Base-by-base conservation (phyloP, 2,329 filamentous ascomycete species). In the Aureobasidium uvarum region DNA sequence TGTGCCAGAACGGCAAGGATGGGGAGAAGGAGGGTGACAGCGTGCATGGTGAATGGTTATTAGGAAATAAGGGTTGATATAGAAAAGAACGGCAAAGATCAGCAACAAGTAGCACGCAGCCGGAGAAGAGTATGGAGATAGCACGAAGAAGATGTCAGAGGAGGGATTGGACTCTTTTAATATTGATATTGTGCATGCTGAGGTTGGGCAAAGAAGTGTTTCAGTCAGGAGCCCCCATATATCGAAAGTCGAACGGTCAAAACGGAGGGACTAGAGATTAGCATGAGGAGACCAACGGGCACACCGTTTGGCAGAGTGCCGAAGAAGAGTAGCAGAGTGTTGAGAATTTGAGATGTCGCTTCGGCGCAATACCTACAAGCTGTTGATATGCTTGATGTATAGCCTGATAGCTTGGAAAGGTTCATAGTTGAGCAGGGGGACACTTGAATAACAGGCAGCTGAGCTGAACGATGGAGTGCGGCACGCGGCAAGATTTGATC, bases 1-100 rank as follows among this genome's bases (percentile, higher is more conserved):
- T 64, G 62, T 46, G 62, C 62, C 48, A 64, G 36, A 16, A 39
- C 51, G 50, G 62, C 62, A 55, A 64, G 62, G 38, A 45, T 28
- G 28, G 62, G 62, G 25, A 64, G 14, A 41, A 64, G 25, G 41
- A 64, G 41, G 33, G 60, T 43, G 14, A 51, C 48, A 36, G 39
- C 16, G 41, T 64, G 62, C 62, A 64, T 64, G 36, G n/a, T 64
- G 39, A 48, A 10, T 28, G 25, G 13, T 23, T 23, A 25, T 43
- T 46, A 33, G 20, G 45, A 28, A 18, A 45, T 20, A 31, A 38
- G 13, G 11, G 13, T 23, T 13, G 39, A 28, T n/a, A 13, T 28
- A 23, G 2, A 20, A 62, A 38, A 45, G 62, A 64, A 38, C 33
- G 38, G n/a, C 25, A 5, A 55, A 25, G 41, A 20, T 41, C 20